Conservation (phyloP, 164 flowering plant species). For the Brasenia schreberi region DNA sequence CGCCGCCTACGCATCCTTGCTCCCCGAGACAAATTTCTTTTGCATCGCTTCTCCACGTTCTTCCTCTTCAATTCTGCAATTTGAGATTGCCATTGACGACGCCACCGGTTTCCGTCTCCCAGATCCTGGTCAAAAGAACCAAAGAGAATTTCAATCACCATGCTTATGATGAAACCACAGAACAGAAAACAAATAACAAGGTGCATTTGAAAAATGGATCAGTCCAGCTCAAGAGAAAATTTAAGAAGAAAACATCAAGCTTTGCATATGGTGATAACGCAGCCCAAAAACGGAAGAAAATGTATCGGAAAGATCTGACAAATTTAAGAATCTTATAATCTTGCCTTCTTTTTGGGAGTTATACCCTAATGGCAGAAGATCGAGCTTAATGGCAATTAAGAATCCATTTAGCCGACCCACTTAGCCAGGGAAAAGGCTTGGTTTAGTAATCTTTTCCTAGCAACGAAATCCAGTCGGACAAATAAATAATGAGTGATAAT, state of each 20-base stretch:
- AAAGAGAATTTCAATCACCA: background rate
- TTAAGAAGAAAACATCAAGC: background rate
- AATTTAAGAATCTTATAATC: no score
- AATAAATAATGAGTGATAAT: background rate
- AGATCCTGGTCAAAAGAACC: conserved; percentile 25
- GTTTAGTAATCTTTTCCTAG: no score
- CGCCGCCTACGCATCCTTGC: conserved; percentile 68
- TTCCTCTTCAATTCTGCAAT: conserved; percentile 64
- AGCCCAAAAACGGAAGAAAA: background rate
- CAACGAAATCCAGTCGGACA: no score
- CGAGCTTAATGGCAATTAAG: no score
- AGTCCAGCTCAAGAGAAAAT: background rate
- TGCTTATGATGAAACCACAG: background rate
- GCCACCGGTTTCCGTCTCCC: conserved; percentile 46
- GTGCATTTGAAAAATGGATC: background rate
- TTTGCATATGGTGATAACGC: background rate
- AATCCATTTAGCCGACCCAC: no score
- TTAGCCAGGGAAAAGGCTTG: no score
- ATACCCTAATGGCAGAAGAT: no score
- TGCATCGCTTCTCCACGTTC: conserved; percentile 33
- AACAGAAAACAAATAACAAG: background rate
- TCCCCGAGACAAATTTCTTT: conserved; percentile 68
- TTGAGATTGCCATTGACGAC: conserved; percentile 56
- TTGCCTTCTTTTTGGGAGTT: no score
- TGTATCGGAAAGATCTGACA: no score